These are phyloP conservation scores for Meyerozyma carpophila DNA, from an alignment of 1,139 yeast species.

Conservation along the genomic window DNA sequence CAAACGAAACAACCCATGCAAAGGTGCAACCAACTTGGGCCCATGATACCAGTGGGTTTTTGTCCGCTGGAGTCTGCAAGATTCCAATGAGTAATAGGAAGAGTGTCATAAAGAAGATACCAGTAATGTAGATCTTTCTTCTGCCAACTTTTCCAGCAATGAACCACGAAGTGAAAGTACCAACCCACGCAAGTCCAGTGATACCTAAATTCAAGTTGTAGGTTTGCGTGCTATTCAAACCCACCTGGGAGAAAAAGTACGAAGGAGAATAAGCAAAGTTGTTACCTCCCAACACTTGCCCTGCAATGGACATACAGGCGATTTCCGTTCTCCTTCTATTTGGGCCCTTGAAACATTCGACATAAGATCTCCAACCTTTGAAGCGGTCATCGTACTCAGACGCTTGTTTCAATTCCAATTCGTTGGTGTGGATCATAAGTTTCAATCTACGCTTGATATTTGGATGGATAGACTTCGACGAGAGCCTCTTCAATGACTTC, in stretches of 20 bases:
- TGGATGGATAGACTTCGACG: conserved; percentile 13
- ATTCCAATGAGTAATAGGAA: conserved; percentile 10
- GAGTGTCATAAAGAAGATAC: conserved; percentile 8
- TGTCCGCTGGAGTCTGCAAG: conserved; percentile 13
- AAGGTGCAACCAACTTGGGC: conserved; percentile 18
- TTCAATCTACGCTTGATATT: conserved; percentile 15
- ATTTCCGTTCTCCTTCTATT: conserved; percentile 19
- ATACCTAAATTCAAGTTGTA: conserved; percentile 14
- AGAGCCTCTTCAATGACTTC: conserved; percentile 14
- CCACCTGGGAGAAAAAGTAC: conserved; percentile 21
- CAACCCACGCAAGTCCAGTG: conserved; percentile 16
- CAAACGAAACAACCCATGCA: conserved; percentile 20
- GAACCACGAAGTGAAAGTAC: conserved; percentile 18
- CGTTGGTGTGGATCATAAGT: conserved; percentile 20
- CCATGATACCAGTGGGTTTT: conserved; percentile 14
- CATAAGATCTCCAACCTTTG: conserved; percentile 14
- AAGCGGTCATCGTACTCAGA: conserved; percentile 4
- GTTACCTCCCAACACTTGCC: conserved; percentile 19
- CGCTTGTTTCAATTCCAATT: conserved; percentile 19
- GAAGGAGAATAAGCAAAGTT: conserved; percentile 20
- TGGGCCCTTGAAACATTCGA: conserved; percentile 16
- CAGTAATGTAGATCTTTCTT: conserved; percentile 17
- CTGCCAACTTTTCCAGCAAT: conserved; percentile 16
- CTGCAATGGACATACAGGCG: conserved; percentile 16
- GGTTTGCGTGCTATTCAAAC: conserved; percentile 12